Evolutionary conservation across 2,329 filamentous ascomycete genomes (phyloP).

Genomic region (Penicillium thymicola): DNA sequence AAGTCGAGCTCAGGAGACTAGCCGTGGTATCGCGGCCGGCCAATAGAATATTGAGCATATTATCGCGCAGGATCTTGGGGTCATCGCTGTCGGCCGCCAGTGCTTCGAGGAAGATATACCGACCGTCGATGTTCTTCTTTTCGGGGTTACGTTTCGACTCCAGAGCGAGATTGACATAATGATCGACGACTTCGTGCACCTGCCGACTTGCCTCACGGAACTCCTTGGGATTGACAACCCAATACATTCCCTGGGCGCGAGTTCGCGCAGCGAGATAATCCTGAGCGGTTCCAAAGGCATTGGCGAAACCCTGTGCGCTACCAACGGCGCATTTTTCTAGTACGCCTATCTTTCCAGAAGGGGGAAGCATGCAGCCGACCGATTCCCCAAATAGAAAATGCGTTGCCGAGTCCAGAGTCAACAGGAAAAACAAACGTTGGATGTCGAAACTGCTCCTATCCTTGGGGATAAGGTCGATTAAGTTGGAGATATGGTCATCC

Average conservation of each 20-base stretch:
- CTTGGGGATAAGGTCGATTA: slow-evolving; percentile 61
- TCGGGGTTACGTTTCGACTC: slow-evolving; percentile 33
- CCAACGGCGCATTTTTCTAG: slow-evolving; percentile 40
- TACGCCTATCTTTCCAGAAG: slow-evolving; percentile 47
- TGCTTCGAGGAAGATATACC: slow-evolving; percentile 51
- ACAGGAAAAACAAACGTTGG: slow-evolving; percentile 73
- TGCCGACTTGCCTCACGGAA: slow-evolving; percentile 41
- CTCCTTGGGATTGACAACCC: slow-evolving; percentile 39
- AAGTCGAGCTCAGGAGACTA: slow-evolving; percentile 43
- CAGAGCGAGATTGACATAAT: slow-evolving; percentile 48
- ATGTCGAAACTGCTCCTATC: slow-evolving; percentile 60
- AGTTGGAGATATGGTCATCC: slow-evolving; percentile 69
- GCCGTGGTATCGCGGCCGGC: slow-evolving; percentile 55
- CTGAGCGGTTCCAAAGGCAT: slow-evolving; percentile 37
- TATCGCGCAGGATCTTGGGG: slow-evolving; percentile 45
- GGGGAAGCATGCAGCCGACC: slow-evolving; percentile 53
- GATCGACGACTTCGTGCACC: slow-evolving; percentile 49
- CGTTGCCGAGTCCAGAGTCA: slow-evolving; percentile 79
- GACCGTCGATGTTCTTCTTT: slow-evolving; percentile 30
- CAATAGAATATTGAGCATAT: slow-evolving; percentile 51
- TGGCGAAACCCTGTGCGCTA: slow-evolving; percentile 33
- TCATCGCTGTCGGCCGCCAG: slow-evolving; percentile 47
- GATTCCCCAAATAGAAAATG: slow-evolving; percentile 81
- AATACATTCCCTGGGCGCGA: slow-evolving; percentile 35
- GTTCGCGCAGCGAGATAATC: slow-evolving; percentile 31